Evolutionary conservation across 192 early-diverging fungal genomes (phyloP).

Genomic region (Nowakowskiella sp.): DNA sequence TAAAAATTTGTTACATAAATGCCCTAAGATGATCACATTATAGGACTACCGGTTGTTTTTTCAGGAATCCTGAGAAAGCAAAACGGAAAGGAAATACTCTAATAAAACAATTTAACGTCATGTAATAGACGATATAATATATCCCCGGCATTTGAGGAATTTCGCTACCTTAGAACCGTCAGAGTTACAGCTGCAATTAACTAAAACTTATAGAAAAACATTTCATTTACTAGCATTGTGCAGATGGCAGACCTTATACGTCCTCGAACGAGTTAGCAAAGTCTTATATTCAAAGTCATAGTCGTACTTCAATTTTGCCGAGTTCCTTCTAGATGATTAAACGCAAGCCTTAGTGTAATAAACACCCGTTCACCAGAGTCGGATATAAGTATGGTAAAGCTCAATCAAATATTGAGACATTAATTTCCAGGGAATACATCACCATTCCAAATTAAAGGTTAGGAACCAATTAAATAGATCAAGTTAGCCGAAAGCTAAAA

Average conservation of each 20-base stretch:
- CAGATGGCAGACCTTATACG: conserved; percentile 55
- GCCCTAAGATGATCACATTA: no score
- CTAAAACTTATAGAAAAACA: conserved; percentile 49
- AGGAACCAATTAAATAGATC: conserved; percentile 29
- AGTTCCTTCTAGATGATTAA: conserved; percentile 60
- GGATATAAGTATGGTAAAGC: conserved; percentile 56
- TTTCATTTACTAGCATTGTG: conserved; percentile 50
- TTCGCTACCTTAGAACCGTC: conserved; percentile 51
- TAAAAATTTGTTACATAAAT: no score
- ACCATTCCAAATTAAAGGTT: conserved; percentile 50
- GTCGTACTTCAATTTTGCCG: conserved; percentile 56
- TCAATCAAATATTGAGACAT: conserved; percentile 14
- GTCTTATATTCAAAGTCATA: conserved; percentile 57
- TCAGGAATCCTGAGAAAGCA: no score
- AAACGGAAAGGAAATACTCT: no score
- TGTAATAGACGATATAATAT: conserved; percentile 46
- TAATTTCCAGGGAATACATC: conserved; percentile 42
- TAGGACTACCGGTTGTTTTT: no score
- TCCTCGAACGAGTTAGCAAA: conserved; percentile 45
- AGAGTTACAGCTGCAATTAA: conserved; percentile 55
- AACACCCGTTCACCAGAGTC: conserved; percentile 43
- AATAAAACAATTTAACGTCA: no score
- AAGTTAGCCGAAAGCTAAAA: conserved; percentile 39
- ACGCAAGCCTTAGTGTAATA: conserved; percentile 13
- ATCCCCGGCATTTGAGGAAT: conserved; percentile 44